Conservation (phyloP, 495 filamentous ascomycete species). For the Chaetomium cochliodes region DNA sequence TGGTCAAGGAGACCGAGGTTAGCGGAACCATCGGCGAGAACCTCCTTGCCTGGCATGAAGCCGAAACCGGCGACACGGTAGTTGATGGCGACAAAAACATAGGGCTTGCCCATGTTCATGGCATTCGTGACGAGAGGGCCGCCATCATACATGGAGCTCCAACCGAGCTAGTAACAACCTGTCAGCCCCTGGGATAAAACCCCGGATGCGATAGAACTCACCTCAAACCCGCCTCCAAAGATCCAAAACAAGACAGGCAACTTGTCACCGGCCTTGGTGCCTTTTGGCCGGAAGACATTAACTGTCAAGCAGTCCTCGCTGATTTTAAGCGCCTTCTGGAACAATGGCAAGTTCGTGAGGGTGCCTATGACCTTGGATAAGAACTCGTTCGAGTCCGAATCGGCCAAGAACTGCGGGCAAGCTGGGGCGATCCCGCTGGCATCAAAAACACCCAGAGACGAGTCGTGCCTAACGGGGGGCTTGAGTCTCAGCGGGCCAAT, state of each 20-base stretch:
- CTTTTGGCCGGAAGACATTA: constrained; percentile 62
- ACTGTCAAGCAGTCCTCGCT: constrained; percentile 70
- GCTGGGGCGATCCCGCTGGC: constrained; percentile 50
- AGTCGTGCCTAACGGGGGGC: constrained; percentile 43
- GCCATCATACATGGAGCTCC: constrained; percentile 58
- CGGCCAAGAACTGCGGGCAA: constrained; percentile 56
- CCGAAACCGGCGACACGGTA: constrained; percentile 62
- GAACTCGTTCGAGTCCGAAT: constrained; percentile 45
- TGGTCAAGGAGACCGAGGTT: constrained; percentile 66
- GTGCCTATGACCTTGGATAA: constrained; percentile 50
- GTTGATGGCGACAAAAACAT: constrained; percentile 62
- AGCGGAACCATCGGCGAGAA: constrained; percentile 61
- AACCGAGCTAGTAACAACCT: constrained; percentile 42
- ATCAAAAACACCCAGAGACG: constrained; percentile 50
- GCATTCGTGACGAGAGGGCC: constrained; percentile 53
- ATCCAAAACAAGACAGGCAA: constrained; percentile 75
- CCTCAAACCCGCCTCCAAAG: constrained; percentile 68
- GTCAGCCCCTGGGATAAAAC: neutral
- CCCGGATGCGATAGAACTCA: constrained; percentile 13
- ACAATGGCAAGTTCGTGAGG: constrained; percentile 56
- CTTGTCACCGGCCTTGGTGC: constrained; percentile 52
- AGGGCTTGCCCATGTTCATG: constrained; percentile 56
- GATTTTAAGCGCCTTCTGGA: constrained; percentile 49
- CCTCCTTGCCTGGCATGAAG: constrained; percentile 61
- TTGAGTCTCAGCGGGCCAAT: constrained; percentile 44